phyloP scores from a whole-genome alignment of 192 early-diverging fungal species.

The Oehlia diaphana region DNA sequence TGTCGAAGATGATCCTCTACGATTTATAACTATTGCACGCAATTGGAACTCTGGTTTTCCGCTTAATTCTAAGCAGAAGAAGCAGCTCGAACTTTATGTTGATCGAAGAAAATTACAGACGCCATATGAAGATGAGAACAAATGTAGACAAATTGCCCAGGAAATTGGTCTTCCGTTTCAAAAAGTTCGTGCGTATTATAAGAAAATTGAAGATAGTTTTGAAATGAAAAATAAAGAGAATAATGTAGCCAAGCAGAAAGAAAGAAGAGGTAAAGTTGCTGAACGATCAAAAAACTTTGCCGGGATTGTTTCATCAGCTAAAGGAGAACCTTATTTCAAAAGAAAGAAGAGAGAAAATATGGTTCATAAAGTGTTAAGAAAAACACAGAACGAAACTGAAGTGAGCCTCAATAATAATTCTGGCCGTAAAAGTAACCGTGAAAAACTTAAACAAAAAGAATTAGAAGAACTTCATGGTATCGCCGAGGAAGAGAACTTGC shows the following conservation, averaged over 20 bases:
- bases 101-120: slow-evolving; percentile 30
- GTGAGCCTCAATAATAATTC: neutral
- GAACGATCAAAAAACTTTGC: neutral
- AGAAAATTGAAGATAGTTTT: slow-evolving; percentile 25
- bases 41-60: slow-evolving; percentile 33
- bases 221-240: slow-evolving; percentile 20
- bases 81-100: slow-evolving; percentile 30
- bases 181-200: slow-evolving; percentile 27
- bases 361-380: slow-evolving; percentile 26
- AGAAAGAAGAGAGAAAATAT: slow-evolving; percentile 17
- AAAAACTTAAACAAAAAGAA: slow-evolving; percentile 9
- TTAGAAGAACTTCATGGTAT: neutral
- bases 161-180: slow-evolving; percentile 17
- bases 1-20: slow-evolving; percentile 18
- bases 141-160: slow-evolving; percentile 28
- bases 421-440: slow-evolving; percentile 8
- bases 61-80: slow-evolving; percentile 14
- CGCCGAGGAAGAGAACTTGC: slow-evolving; percentile 28
- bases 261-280: slow-evolving; percentile 8
- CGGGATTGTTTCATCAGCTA: slow-evolving; percentile 16
- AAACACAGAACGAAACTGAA: neutral
- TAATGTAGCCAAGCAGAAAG: slow-evolving; percentile 10
- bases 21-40: slow-evolving; percentile 20
- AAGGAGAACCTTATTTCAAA: slow-evolving; percentile 22
- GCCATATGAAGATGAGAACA: slow-evolving; percentile 29